Base-by-base conservation (phyloP, 2,329 filamentous ascomycete species). In the Cordyceps cateniannulata region DNA sequence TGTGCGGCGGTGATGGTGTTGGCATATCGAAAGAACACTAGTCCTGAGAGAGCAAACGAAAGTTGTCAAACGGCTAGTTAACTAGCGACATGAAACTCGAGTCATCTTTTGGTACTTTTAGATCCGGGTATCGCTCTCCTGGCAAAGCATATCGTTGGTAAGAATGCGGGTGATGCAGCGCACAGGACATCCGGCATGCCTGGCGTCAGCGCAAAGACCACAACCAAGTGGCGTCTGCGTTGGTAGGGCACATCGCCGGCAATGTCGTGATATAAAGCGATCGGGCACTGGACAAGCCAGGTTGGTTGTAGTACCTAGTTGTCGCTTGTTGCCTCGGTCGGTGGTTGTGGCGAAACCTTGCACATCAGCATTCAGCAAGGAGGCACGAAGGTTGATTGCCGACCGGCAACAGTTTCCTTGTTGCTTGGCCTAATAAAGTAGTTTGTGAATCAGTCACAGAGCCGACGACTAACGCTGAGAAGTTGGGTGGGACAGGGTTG, bases 111-210 rank as follows among this genome's bases (percentile, higher is more conserved):
- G 22, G 3, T 56, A 5, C 22, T 38, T 22, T 24, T 40, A 44
- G 35, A n/a, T 25, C 25, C 56, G 56, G 56, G 38, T 59, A 22
- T 59, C 56, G 56, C 47, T 59, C 6, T 40, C 16, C 10, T 18
- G 14, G 56, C 24, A 50, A 59, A 51, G 47, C 47, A 51, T 22
- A 44, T 59, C 35, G 56, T 27, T 20, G 40, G 14, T 27, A 16
- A 53, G 57, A 52, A 59, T 52, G 57, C 49, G 57, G 57, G 40
- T 27, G 40, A 52, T 47, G 57, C 57, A 59, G 49, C 48, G 57
- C 48, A 52, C 57, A 59, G 57, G 49, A n/a, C 47, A 32, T 4
- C 38, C 5, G 24, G 27, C 38, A 45, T 47, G n/a, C 47, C 56
- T 45, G 57, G 48, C 57, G 57, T 52, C 35, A 52, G 48, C 38